Base-by-base conservation (phyloP, 805 yeast species). In the Hanseniaspora taiwanica region DNA sequence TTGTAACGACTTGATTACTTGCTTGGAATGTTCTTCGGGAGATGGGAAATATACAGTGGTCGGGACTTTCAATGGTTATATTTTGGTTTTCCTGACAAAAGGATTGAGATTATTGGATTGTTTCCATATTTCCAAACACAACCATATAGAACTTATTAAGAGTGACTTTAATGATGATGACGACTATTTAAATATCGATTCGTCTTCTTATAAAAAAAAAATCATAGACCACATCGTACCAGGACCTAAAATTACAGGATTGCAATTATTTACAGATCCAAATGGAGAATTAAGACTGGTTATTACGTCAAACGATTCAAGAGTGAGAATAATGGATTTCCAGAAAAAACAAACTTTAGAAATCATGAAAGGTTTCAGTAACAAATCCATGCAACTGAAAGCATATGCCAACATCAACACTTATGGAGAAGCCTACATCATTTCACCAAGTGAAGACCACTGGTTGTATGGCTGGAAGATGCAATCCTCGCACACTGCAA, bases 371-470 rank as follows among this genome's bases (percentile, higher is more conserved):
- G 97, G 96, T 0, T 68, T 73, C 41, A 69, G 73, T 25, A 85
- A 84, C 56, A 71, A 69, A 40, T 72, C 77, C 36, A 74, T 89
- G 4, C 85, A 83, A 33, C 80, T 82, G 38, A 66, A 66, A 10
- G 95, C 95, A 0, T 10, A 12, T 18, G 36, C 24, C 3, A 19
- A 23, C 4, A 12, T 33, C 14, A 20, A 16, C 14, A 56, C 51
- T 21, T 23, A 35, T 16, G 35, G 50, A 20, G 42, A 46, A 16
- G 43, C 47, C 18, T 73, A 72, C 51, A 69, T 86, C 5, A 68
- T 86, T 7, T 68, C 81, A 6, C 94, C 94, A 0, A 81, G 93
- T 10, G 96, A 87, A 54, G 91, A 87, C 59, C 84, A 82, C 48
- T 76, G 86, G 76, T 73, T 82, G 12, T 87, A 86, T 52, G 62